A percentile compares a stretch with the other conserved stretches of the same genome.
Evolutionary conservation across 2,329 filamentous ascomycete species (phyloP).

Genomic region (Mycogone perniciosa): DNA sequence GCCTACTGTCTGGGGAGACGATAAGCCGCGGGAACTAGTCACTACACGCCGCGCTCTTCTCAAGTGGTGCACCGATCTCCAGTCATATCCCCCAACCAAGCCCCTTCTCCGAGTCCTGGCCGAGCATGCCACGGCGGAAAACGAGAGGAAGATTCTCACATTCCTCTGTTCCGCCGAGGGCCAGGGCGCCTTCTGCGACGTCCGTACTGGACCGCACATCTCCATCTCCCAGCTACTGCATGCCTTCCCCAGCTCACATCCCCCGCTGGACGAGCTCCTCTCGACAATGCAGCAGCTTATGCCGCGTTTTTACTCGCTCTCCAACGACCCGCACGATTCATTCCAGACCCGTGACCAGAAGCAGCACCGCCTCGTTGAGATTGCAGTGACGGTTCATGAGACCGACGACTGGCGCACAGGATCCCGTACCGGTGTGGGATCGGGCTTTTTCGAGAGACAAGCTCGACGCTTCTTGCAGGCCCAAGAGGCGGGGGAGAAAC

Average conservation of each 20-base stretch:
- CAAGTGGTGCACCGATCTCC: conserved; percentile 91
- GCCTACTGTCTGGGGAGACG: conserved; percentile 97
- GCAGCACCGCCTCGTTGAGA: conserved; percentile 77
- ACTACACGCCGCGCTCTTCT: conserved; percentile 89
- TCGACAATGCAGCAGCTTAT: conserved; percentile 80
- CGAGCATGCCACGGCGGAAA: conserved; percentile 71
- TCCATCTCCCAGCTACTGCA: conserved; percentile 79
- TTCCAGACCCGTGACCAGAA: conserved; percentile 62
- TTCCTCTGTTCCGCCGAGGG: conserved; percentile 87
- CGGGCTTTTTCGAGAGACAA: conserved; percentile 86
- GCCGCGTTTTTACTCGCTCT: conserved; percentile 97
- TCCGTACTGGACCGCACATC: conserved; percentile 82
- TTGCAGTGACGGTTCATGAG: conserved; percentile 95
- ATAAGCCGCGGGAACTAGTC: conserved; percentile 74
- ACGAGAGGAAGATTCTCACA: conserved; percentile 82
- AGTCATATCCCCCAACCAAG: conserved; percentile 89
- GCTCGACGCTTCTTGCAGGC: conserved; percentile 66
- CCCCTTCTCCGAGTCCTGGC: conserved; percentile 76
- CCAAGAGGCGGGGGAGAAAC: conserved; percentile 52
- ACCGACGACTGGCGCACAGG: conserved; percentile 69
- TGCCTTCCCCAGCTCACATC: conserved; percentile 87
- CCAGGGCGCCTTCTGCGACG: conserved; percentile 87
- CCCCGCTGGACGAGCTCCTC: conserved; percentile 75
- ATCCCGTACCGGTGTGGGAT: conserved; percentile 75
- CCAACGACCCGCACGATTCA: conserved; percentile 83